Percentiles rank a stretch among this genome's conserved stretches.
These are phyloP conservation scores for Calocybe gangraenosa DNA, from an alignment of 768 basidiomycete species.

Conservation along the genomic window DNA sequence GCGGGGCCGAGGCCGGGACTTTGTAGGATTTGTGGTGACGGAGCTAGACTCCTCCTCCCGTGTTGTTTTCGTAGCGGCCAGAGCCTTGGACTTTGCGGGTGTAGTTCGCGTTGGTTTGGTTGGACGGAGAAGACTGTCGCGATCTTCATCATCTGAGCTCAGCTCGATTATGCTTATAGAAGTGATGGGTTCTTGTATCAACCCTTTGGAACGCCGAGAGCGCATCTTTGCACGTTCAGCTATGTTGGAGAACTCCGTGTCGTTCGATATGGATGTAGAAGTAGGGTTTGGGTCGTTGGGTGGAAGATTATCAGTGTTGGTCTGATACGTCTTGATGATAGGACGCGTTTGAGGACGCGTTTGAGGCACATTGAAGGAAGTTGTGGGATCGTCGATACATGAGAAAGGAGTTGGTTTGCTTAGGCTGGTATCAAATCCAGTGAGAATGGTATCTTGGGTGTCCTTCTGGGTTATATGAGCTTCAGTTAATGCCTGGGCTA, in stretches of 20 bases:
- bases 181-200: conserved; percentile 2
- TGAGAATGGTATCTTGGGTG: conserved; percentile 11
- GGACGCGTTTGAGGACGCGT: conserved; percentile 30
- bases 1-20: conserved; percentile 9
- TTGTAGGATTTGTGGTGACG: conserved; percentile 15
- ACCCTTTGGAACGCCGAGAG: conserved; percentile 30
- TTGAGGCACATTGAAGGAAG: no score
- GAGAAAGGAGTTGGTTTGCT: conserved; percentile 1
- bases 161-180: conserved; percentile 35
- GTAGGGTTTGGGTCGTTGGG: conserved; percentile 3
- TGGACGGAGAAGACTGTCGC: conserved; percentile 23
- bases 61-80: conserved; percentile 18
- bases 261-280: background rate
- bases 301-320: background rate
- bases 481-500: no score
- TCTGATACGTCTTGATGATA: conserved; percentile 7
- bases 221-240: conserved; percentile 61
- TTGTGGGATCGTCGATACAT: background rate
- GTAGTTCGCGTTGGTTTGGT: conserved; percentile 20
- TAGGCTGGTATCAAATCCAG: background rate
- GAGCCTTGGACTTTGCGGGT: conserved; percentile 21
- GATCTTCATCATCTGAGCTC: conserved; percentile 38
- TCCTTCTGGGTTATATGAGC: background rate
- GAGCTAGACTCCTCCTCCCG: conserved; percentile 10
- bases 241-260: conserved; percentile 30